Evolutionary conservation across 2,329 filamentous ascomycete genomes (phyloP), one percentile per base, ranked within the genome.

Genomic region (Trichoderma pleuroti): DNA sequence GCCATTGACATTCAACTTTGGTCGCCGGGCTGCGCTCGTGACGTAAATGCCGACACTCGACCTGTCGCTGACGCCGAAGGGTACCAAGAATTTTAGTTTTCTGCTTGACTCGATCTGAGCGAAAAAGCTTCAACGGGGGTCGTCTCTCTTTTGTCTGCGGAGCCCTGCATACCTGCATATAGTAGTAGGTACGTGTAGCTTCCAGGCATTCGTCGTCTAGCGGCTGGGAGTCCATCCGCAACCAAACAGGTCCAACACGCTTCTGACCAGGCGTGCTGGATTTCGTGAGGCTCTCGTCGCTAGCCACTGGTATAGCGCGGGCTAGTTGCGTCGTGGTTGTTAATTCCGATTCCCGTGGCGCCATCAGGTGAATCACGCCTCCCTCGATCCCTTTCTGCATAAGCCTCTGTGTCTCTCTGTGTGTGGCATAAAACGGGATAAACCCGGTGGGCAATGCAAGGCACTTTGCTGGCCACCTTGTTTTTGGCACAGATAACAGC

Each of bases 361-460:
- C 32, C 34, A 26, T 62, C 36, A 30, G 14, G 36, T n/a, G 32
- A n/a, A 42, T 36, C 57, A 26, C 16, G 21, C 9, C 59, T 52
- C 46, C 46, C 46, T 52, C 46, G 46, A 52, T 52, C 46, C 46
- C 46, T 52, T 52, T 52, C 21, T 61, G 57, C 57, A 61, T 24
- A 61, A 61, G 54, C 54, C 54, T 42, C 39, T 42, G 3, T 28
- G 3, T 28, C 26, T n/a, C 39, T 42, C 16, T 42, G 36, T 42
- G 36, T 42, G n/a, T 32, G 28, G 54, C 30, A 32, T 12, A 36
- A 52, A 32, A 32, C 46, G 39, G 65, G 46, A 49, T 49, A 49
- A 21, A 65, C 9, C 65, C 54, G 57, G 49, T 49, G 36, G 52
- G 32, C 59, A 64, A 64, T 70, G 67, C 67, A 71, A 67, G 69